Conservation (phyloP, 2,329 filamentous ascomycete genomes). For the Laburnicola sp. region DNA sequence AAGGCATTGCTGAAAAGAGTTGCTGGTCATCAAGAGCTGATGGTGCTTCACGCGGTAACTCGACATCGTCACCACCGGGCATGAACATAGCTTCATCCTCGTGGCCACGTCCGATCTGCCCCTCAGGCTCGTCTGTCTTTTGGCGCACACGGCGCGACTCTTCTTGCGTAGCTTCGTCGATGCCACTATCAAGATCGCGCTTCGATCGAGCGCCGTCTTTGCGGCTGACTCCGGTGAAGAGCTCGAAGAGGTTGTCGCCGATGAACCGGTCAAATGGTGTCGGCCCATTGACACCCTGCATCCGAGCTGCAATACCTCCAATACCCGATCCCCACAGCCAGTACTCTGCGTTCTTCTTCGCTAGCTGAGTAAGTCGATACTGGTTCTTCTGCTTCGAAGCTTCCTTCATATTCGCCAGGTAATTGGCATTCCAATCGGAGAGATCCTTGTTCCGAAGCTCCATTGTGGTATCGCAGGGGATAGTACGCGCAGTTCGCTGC, state of each 20-base stretch:
- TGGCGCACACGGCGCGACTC: constrained; percentile 41
- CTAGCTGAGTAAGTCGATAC: constrained; percentile 49
- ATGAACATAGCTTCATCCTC: constrained; percentile 40
- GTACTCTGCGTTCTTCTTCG: constrained; percentile 65
- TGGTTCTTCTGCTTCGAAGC: constrained; percentile 51
- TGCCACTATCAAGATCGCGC: constrained; percentile 40
- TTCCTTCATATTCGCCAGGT: constrained; percentile 62
- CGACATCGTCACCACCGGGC: constrained; percentile 54
- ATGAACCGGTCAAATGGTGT: constrained; percentile 63
- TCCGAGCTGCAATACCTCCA: constrained; percentile 55
- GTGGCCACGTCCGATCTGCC: constrained; percentile 39
- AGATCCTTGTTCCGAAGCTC: constrained; percentile 62
- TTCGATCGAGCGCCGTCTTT: constrained; percentile 30
- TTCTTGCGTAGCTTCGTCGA: constrained; percentile 38
- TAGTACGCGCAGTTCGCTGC: constrained; percentile 41
- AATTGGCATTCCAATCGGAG: constrained; percentile 60
- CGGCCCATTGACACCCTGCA: constrained; percentile 46
- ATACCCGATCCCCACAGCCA: constrained; percentile 64
- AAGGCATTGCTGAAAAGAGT: constrained; percentile 67
- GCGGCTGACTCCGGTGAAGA: constrained; percentile 49
- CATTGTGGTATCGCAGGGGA: constrained; percentile 54
- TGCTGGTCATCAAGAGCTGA: constrained; percentile 69
- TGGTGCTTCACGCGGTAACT: constrained; percentile 70
- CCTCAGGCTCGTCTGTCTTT: constrained; percentile 36
- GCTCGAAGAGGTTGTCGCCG: constrained; percentile 57